A percentile compares a stretch with the other conserved stretches of the same genome.
phyloP scores from a whole-genome alignment of 108 stramenopile genomes.

The Aurantiochytrium sp. region DNA sequence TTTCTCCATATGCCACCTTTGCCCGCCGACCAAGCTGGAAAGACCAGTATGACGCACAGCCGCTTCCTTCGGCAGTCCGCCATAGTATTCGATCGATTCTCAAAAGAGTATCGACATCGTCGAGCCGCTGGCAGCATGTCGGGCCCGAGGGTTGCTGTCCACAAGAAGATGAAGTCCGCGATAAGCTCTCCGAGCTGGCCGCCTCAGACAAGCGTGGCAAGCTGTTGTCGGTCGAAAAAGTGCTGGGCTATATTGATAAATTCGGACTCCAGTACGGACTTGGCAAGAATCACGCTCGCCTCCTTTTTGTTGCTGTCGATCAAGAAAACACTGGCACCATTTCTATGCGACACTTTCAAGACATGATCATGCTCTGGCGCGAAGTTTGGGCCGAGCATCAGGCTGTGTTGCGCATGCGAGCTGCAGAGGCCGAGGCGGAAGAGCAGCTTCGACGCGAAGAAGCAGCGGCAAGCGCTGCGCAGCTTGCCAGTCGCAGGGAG shows the following conservation, averaged over 20 bases:
- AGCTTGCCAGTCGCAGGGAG: too few species aligned
- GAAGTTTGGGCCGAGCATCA: slow-evolving; percentile 2
- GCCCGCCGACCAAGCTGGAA: slow-evolving; percentile 4
- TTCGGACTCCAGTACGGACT: background rate
- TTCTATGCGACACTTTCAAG: background rate
- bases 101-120: background rate
- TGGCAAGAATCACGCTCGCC: background rate
- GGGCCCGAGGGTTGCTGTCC: background rate
- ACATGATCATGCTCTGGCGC: background rate
- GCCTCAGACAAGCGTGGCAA: background rate
- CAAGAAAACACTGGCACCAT: background rate
- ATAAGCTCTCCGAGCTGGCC: background rate
- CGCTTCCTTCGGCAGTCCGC: background rate
- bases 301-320: background rate
- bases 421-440: background rate
- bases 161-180: background rate
- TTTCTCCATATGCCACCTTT: background rate
- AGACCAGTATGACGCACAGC: background rate
- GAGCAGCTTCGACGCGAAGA: background rate
- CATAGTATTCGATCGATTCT: background rate
- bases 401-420: background rate
- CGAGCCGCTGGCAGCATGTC: background rate
- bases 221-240: background rate
- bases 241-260: background rate
- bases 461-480: background rate